Percentiles rank a stretch among this genome's conserved stretches.
Conservation (phyloP, 331 rosid species). For the Pyracantha coccinea region DNA sequence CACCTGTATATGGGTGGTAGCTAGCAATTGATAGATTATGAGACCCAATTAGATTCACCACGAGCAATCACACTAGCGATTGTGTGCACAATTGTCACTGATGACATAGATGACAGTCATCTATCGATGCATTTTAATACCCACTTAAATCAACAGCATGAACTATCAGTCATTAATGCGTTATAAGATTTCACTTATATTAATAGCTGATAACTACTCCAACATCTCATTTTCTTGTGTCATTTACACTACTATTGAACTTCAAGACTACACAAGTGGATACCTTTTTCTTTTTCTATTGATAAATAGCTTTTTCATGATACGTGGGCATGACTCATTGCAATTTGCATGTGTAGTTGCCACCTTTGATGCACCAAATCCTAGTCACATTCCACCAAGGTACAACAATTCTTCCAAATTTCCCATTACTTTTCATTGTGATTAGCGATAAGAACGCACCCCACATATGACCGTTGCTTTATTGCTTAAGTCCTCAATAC, state of each 20-base stretch:
- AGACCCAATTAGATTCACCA: too few species aligned
- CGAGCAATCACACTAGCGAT: too few species aligned
- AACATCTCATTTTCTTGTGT: too few species aligned
- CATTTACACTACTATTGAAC: not conserved
- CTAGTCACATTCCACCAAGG: conserved; percentile 50
- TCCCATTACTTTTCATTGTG: not conserved
- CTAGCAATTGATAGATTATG: too few species aligned
- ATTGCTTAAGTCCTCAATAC: not conserved
- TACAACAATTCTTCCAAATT: conserved; percentile 15
- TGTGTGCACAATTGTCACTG: too few species aligned
- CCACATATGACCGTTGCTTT: conserved; percentile 1
- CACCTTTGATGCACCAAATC: conserved; percentile 2
- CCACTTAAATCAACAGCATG: too few species aligned
- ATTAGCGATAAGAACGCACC: conserved; percentile 7
- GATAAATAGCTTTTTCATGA: conserved; percentile 8
- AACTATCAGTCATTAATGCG: too few species aligned
- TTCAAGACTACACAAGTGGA: not conserved
- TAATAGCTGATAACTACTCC: too few species aligned
- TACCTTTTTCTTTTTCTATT: not conserved
- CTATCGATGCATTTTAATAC: too few species aligned
- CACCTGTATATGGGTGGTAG: too few species aligned
- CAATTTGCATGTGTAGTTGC: conserved; percentile 6
- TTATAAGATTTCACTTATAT: too few species aligned
- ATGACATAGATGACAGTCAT: too few species aligned
- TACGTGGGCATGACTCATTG: conserved; percentile 21